Conservation (phyloP, 371 early-diverging fungal genomes). For the Actinomortierella ambigua region DNA sequence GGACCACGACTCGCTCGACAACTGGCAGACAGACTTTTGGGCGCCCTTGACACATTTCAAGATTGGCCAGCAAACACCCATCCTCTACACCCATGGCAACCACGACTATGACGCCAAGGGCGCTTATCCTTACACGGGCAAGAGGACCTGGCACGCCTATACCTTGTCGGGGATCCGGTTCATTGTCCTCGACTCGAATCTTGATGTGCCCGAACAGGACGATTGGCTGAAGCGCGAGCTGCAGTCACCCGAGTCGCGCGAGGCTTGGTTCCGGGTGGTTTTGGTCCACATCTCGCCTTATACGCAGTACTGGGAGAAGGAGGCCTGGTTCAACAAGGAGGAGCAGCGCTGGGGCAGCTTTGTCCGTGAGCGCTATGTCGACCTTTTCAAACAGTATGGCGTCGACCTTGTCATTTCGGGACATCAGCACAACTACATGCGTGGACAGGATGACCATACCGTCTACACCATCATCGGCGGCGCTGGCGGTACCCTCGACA, state of each 20-base stretch:
- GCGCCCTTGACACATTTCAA: slow-evolving; percentile 63
- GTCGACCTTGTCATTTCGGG: slow-evolving; percentile 83
- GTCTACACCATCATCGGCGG: slow-evolving; percentile 77
- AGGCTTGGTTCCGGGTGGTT: slow-evolving; percentile 69
- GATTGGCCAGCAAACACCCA: slow-evolving; percentile 62
- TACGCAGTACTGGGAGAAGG: slow-evolving; percentile 81
- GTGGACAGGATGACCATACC: slow-evolving; percentile 57
- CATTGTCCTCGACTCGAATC: slow-evolving; percentile 74
- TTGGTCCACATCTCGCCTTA: slow-evolving; percentile 83
- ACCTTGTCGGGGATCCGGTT: slow-evolving; percentile 67
- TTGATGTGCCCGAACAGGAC: slow-evolving; percentile 65
- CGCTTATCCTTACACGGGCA: slow-evolving; percentile 54
- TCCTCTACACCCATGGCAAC: slow-evolving; percentile 80
- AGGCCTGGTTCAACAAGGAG: slow-evolving; percentile 66
- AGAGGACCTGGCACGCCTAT: slow-evolving; percentile 64
- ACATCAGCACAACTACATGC: slow-evolving; percentile 84
- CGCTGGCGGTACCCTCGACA: slow-evolving; percentile 75
- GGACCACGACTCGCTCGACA: slow-evolving; percentile 57
- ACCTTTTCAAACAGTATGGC: slow-evolving; percentile 64
- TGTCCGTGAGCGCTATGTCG: slow-evolving; percentile 68
- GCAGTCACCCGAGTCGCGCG: slow-evolving; percentile 52
- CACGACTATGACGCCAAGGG: slow-evolving; percentile 68
- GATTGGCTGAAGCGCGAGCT: slow-evolving; percentile 67
- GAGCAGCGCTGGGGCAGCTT: slow-evolving; percentile 79
- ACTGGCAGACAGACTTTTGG: slow-evolving; percentile 79